Evolutionary conservation across 257 asterid genomes (phyloP).

Genomic region (Striga asiatica): DNA sequence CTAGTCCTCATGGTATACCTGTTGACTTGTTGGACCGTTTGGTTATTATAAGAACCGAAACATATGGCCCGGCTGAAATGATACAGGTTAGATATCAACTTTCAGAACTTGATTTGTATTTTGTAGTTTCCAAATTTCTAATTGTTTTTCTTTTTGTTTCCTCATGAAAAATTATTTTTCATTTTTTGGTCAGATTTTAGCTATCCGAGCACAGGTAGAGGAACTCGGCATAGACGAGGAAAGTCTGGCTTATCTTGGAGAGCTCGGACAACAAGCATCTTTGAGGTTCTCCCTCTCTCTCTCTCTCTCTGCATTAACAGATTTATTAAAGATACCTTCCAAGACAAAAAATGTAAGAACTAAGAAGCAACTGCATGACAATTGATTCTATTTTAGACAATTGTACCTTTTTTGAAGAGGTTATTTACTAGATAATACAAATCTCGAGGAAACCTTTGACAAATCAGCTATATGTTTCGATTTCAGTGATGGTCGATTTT

Average conservation of each 20-base stretch:
- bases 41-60: constrained; percentile 83
- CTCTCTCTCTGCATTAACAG: too few relatives aligned
- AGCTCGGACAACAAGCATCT: constrained; percentile 74
- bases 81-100: constrained; percentile 52
- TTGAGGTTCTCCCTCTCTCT: constrained; percentile 78
- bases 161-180: background rate
- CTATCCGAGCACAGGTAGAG: constrained; percentile 94
- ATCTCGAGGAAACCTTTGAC: background rate
- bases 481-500: background rate
- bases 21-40: constrained; percentile 85
- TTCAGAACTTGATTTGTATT: background rate
- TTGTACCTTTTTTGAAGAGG: background rate
- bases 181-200: constrained; percentile 52
- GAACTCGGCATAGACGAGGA: constrained; percentile 79
- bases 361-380: background rate
- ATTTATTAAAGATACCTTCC: background rate
- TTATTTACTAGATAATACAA: background rate
- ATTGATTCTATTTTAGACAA: background rate
- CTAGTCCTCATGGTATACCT: constrained; percentile 94
- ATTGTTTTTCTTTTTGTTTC: background rate
- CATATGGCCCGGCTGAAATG: constrained; percentile 97
- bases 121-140: background rate
- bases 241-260: constrained; percentile 83
- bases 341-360: too few relatives aligned
- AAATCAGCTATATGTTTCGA: background rate